These are phyloP conservation scores for Murraya koenigii DNA, from an alignment of 345 rosid genomes.

Conservation along the genomic window DNA sequence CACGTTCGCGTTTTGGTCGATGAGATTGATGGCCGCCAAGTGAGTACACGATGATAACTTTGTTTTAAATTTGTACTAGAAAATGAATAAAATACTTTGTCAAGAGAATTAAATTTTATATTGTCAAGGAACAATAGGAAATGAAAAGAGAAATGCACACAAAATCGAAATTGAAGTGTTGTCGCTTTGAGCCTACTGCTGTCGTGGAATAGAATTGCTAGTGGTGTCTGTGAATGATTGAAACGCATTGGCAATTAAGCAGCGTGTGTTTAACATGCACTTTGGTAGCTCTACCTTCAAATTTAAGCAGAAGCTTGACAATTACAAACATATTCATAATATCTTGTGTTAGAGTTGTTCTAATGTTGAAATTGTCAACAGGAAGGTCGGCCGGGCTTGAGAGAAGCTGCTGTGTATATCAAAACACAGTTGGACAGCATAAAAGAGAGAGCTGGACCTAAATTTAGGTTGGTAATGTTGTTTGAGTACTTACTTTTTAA, in stretches of 20 bases:
- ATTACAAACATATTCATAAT: neutral
- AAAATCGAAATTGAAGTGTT: too few relatives aligned
- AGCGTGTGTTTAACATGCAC: too few relatives aligned
- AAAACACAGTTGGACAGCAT: conserved; percentile 61
- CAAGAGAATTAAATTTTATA: neutral
- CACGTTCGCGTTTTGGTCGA: conserved; percentile 73
- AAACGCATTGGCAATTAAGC: too few relatives aligned
- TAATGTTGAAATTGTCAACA: conserved; percentile 18
- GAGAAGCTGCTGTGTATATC: conserved; percentile 79
- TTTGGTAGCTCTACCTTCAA: too few relatives aligned
- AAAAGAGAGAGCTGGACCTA: conserved; percentile 76
- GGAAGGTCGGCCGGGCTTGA: conserved; percentile 92
- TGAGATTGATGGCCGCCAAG: conserved; percentile 89
- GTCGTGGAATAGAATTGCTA: too few relatives aligned
- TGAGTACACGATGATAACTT: conserved; percentile 22
- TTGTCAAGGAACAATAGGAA: neutral
- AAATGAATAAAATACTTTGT: too few relatives aligned
- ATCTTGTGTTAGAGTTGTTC: neutral
- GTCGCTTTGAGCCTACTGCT: too few relatives aligned
- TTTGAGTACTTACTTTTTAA: neutral
- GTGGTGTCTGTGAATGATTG: too few relatives aligned
- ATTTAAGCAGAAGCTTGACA: too few relatives aligned
- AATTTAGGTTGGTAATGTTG: conserved; percentile 44
- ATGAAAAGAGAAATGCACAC: neutral
- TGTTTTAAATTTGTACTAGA: neutral